A percentile compares a stretch with the other conserved stretches of the same genome.
phyloP scores from a whole-genome alignment of 805 yeast genomes.

The Myxozyma udenii region DNA sequence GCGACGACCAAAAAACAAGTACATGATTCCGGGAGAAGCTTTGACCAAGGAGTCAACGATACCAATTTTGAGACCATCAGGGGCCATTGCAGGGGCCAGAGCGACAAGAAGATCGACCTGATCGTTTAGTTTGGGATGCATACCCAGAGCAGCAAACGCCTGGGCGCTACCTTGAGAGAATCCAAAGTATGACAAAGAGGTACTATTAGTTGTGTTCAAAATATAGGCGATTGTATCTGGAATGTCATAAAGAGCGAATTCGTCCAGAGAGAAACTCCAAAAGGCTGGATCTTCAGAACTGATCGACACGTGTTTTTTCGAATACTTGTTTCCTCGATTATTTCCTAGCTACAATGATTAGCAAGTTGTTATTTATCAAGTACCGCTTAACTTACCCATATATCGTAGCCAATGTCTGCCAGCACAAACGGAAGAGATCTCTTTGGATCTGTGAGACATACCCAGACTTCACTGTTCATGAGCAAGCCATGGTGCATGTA shows the following conservation, averaged over 20 bases:
- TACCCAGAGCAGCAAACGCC: conserved; percentile 75
- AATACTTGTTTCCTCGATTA: conserved; percentile 89
- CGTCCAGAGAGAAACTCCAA: conserved; percentile 91
- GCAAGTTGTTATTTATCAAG: neutral
- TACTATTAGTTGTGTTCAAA: conserved; percentile 48
- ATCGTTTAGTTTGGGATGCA: conserved; percentile 58
- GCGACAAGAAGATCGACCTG: conserved; percentile 64
- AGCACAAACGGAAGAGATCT: conserved; percentile 70
- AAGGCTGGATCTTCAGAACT: conserved; percentile 50
- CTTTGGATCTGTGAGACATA: conserved; percentile 47
- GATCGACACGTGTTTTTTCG: conserved; percentile 64
- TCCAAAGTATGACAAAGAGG: conserved; percentile 67
- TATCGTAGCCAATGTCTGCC: conserved; percentile 83
- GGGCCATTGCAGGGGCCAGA: conserved; percentile 91
- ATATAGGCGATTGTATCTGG: conserved; percentile 80
- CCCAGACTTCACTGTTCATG: conserved; percentile 85
- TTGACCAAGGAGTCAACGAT: conserved; percentile 71
- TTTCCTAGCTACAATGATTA: conserved; percentile 55
- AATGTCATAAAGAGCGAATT: conserved; percentile 85
- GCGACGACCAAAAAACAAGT: conserved; percentile 66
- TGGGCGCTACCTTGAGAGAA: conserved; percentile 95
- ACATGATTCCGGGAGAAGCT: conserved; percentile 71
- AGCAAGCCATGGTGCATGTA: conserved; percentile 89
- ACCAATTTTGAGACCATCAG: conserved; percentile 74
- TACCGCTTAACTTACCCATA: conserved; percentile 35